phyloP scores from a whole-genome alignment of 805 yeast species.

The Candida ficus region DNA sequence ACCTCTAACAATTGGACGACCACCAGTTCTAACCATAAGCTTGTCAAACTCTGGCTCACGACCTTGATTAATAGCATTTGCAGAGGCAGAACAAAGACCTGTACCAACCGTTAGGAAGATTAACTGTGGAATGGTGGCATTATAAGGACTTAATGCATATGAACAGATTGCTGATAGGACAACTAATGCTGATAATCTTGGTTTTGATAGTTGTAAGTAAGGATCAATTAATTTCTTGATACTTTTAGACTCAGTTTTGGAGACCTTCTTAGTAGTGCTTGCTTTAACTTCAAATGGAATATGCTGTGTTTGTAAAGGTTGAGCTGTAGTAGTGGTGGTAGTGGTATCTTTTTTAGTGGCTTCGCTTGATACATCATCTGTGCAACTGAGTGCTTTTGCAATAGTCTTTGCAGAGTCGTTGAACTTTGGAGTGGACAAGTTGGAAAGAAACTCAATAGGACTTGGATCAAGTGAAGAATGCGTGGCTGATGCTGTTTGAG shows the following conservation, averaged over 20 bases:
- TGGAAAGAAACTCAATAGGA: conserved; percentile 35
- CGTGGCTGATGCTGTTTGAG: background rate
- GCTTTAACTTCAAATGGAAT: conserved; percentile 57
- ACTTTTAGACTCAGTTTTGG: conserved; percentile 22
- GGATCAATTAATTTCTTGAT: conserved; percentile 43
- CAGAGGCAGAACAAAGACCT: conserved; percentile 83
- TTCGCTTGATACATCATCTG: conserved; percentile 23
- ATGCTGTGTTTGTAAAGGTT: too few relatives aligned
- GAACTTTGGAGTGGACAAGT: conserved; percentile 18
- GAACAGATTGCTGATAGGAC: conserved; percentile 91
- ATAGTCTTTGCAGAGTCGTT: conserved; percentile 9
- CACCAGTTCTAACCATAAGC: conserved; percentile 81
- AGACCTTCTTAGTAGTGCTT: conserved; percentile 21
- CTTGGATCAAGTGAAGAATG: conserved; percentile 25
- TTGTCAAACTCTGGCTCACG: conserved; percentile 89
- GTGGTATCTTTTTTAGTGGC: conserved; percentile 10
- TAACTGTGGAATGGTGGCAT: conserved; percentile 68
- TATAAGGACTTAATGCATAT: conserved; percentile 84
- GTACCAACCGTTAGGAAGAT: conserved; percentile 79
- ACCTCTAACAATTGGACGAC: conserved; percentile 89
- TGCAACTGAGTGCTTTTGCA: conserved; percentile 30
- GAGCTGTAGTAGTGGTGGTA: too few relatives aligned
- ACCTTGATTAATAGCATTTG: conserved; percentile 96
- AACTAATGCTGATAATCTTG: conserved; percentile 79
- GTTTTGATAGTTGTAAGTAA: conserved; percentile 82